Base-by-base conservation (phyloP, 768 basidiomycete species). In the Phylloporus sp. region DNA sequence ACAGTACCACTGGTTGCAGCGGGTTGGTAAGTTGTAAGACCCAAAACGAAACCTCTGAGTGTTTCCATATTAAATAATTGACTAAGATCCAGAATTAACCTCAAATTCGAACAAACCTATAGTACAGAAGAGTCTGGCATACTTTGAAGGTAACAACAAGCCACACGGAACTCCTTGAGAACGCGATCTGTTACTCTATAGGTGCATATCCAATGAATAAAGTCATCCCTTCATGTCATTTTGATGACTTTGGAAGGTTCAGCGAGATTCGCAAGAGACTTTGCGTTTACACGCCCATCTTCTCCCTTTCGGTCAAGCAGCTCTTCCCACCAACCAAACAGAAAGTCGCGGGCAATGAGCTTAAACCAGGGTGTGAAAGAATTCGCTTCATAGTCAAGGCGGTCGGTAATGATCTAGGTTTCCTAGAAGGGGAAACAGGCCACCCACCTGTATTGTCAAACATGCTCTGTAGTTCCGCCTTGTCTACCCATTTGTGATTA, bases 321-420 rank as follows among this genome's bases (percentile, higher is more conserved):
- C 54, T 88, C 86, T 63, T 97, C 93, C 97, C 97, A 99, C 97
- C 97, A 99, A 22, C 90, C 91, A 66, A 95, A 98, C 38, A 99
- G 78, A 71, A 95, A 95, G 67, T 97, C 93, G 4, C 94, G 83
- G 2, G 93, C 94, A 63, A 99, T 98, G 26, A 98, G 84, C 70
- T 94, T 91, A 83, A 99, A 99, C 97, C 97, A 99, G 0, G 97
- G 97, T 7, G 97, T 99, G 70, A 99, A 99, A 2, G 80, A 81
- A 68, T 91, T 91, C 50, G 71, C 92, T 95, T 52, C 16, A 18
- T n/a, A n/a, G n/a, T 53, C 18, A 20, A 32, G 53, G 49, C 22
- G 24, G 27, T 38, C 29, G 15, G 49, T 24, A 18, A 40, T 24
- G 23, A 20, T 16, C 28, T 28, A 26, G 6, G 34, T 28, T 53